A percentile compares a stretch with the other conserved stretches of the same genome.
Conservation (phyloP, 1,284 basidiomycete genomes). For the Phellopilus nigrolimitatus region DNA sequence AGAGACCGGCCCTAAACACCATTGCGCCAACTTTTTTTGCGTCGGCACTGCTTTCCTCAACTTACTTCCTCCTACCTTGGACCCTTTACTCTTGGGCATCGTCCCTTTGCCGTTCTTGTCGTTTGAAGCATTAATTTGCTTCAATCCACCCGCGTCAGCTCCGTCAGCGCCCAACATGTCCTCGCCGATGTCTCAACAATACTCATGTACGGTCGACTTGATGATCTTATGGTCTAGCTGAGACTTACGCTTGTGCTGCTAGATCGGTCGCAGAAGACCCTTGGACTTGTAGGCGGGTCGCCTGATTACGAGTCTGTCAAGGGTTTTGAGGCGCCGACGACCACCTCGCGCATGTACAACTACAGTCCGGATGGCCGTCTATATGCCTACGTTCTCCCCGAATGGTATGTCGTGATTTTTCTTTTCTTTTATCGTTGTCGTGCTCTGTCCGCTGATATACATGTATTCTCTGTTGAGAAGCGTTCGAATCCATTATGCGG, state of each 20-base stretch:
- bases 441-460: conserved; percentile 4
- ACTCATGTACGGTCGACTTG: conserved; percentile 14
- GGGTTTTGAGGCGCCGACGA: conserved; percentile 65
- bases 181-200: conserved; percentile 21
- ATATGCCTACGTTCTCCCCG: conserved; percentile 79
- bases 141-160: conserved; percentile 38
- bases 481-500: conserved; percentile 74
- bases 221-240: background rate
- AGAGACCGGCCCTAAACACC: conserved; percentile 8
- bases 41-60: background rate
- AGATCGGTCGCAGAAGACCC: conserved; percentile 92
- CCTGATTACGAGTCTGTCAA: conserved; percentile 71
- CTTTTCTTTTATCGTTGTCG: background rate
- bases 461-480: conserved; percentile 28
- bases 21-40: conserved; percentile 5
- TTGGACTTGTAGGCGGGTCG: conserved; percentile 80
- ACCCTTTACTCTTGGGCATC: background rate
- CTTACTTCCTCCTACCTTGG: conserved; percentile 7
- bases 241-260: conserved; percentile 9
- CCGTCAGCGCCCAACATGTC: conserved; percentile 26
- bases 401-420: conserved; percentile 63
- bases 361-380: conserved; percentile 89
- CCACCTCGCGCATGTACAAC: conserved; percentile 67
- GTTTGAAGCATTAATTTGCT: conserved; percentile 78
- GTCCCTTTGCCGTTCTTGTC: background rate